Evolutionary conservation across 306 rosid genomes (phyloP), one percentile per base, ranked within the genome.

Genomic region (Trifolium fragiferum): DNA sequence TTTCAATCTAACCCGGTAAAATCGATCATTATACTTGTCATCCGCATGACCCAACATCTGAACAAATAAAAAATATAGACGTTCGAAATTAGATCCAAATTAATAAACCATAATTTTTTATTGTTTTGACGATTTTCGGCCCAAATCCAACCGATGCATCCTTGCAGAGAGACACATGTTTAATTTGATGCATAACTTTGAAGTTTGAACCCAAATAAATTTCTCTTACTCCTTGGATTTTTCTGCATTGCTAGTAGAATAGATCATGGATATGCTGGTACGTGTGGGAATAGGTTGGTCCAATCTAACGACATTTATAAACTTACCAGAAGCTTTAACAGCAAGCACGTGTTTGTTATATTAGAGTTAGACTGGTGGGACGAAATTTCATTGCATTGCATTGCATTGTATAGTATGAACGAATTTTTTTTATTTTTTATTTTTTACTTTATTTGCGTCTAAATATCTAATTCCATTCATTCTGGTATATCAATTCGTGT

Each of bases 291-390:
- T n/a, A 75, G 72, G 83, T 78, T 69, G 77, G 84, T 61, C 86
- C 86, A 78, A 25, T 25, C 27, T 3, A 76, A 76, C 81, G 16
- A 83, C 76, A 73, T 51, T 73, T 55, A 46, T 46, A 63, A 72
- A 72, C 46, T 4, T 33, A 55, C 32, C 53, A 35, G 19, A 72
- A 35, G 65, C 40, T 70, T 70, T 14, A 3, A 30, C 41, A 66
- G 75, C 54, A 33, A 77, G 61, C 88, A 88, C 90, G 44, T 88
- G 89, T 21, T 35, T 88, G 89, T 21, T 35, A 35, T 7, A 21
- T 82, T 21, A 2, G 23, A 21, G 10, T 82, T 21, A 2, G 23
- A 21, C 23, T 21, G 27, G 27, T 25, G n/a, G n/a, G n/a, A n/a
- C n/a, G n/a, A n/a, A n/a, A n/a, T n/a, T n/a, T n/a, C n/a, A n/a